Evolutionary conservation across 1,284 basidiomycete genomes (phyloP).

Genomic region (Stereum hirsutum): DNA sequence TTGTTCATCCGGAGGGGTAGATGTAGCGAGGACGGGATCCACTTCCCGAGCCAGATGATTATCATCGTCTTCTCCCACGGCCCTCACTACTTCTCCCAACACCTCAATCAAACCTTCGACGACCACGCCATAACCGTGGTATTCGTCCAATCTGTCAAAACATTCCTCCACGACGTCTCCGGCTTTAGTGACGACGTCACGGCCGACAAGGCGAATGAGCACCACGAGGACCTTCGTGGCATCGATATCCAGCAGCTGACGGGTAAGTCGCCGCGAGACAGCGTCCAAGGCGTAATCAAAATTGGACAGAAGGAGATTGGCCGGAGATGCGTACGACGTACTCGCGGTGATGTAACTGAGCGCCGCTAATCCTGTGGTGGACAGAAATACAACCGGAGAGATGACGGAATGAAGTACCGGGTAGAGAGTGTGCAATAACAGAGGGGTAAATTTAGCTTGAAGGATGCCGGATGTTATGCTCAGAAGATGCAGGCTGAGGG

Average conservation of each 20-base stretch:
- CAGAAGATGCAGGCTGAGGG: slow-evolving; percentile 64
- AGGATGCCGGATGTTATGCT: slow-evolving; percentile 60
- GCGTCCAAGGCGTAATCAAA: slow-evolving; percentile 92
- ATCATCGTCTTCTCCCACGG: slow-evolving; percentile 49
- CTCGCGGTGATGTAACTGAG: slow-evolving; percentile 60
- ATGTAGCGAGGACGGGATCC: slow-evolving; percentile 1
- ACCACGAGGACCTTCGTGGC: slow-evolving; percentile 75
- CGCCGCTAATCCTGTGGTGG: slow-evolving; percentile 61
- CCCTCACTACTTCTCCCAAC: slow-evolving; percentile 67
- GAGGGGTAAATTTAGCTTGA: slow-evolving; percentile 53
- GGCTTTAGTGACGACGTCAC: slow-evolving; percentile 77
- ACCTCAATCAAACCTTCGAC: slow-evolving; percentile 85
- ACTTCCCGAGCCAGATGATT: slow-evolving; percentile 10
- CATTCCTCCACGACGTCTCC: slow-evolving; percentile 92
- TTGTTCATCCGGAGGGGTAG: slow-evolving; percentile 11
- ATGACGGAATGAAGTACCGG: slow-evolving; percentile 77
- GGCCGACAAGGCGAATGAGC: slow-evolving; percentile 78
- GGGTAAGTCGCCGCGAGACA: slow-evolving; percentile 72
- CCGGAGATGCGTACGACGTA: slow-evolving; percentile 75
- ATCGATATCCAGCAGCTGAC: slow-evolving; percentile 69
- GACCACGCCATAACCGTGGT: slow-evolving; percentile 80
- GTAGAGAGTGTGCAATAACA: slow-evolving; percentile 78
- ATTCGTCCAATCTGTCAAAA: slow-evolving; percentile 89
- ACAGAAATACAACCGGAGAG: slow-evolving; percentile 57
- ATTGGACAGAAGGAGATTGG: slow-evolving; percentile 82